These are phyloP conservation scores for Tolypocladium amazonense DNA, from an alignment of 2,329 filamentous ascomycete genomes.

Conservation along the genomic window DNA sequence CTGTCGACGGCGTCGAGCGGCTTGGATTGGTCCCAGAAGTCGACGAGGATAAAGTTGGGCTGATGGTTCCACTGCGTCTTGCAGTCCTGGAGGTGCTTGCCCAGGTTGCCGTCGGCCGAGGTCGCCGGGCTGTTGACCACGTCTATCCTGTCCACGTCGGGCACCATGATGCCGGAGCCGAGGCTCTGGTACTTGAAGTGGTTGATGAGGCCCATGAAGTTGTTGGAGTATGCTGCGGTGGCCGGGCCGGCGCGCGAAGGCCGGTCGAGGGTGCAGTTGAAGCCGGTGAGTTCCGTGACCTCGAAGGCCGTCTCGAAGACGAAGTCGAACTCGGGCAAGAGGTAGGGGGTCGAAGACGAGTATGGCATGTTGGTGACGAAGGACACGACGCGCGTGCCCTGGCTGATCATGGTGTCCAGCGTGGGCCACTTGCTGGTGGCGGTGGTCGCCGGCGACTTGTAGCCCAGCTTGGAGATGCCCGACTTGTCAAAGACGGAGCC, in stretches of 20 bases:
- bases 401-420: conserved; percentile 55
- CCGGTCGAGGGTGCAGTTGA: conserved; percentile 62
- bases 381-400: conserved; percentile 53
- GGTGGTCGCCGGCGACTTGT: conserved; percentile 35
- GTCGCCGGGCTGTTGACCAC: conserved; percentile 56
- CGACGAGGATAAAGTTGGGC: conserved; percentile 67
- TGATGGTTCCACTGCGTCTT: conserved; percentile 45
- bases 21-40: conserved; percentile 67
- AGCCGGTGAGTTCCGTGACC: conserved; percentile 49
- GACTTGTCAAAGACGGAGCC: conserved; percentile 43
- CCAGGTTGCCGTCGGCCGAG: conserved; percentile 39
- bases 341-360: conserved; percentile 37
- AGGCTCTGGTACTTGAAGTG: conserved; percentile 61
- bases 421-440: conserved; percentile 54
- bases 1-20: conserved; percentile 59
- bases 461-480: conserved; percentile 52
- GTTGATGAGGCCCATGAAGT: conserved; percentile 64
- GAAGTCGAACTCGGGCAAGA: conserved; percentile 53
- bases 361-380: conserved; percentile 51
- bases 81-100: conserved; percentile 43
- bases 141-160: conserved; percentile 47
- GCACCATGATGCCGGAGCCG: conserved; percentile 45
- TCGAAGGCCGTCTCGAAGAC: conserved; percentile 67
- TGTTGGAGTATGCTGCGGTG: conserved; percentile 41
- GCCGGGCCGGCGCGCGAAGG: conserved; percentile 41